phyloP scores from a whole-genome alignment of 352 stramenopile genomes.

The Phytophthora sp. region DNA sequence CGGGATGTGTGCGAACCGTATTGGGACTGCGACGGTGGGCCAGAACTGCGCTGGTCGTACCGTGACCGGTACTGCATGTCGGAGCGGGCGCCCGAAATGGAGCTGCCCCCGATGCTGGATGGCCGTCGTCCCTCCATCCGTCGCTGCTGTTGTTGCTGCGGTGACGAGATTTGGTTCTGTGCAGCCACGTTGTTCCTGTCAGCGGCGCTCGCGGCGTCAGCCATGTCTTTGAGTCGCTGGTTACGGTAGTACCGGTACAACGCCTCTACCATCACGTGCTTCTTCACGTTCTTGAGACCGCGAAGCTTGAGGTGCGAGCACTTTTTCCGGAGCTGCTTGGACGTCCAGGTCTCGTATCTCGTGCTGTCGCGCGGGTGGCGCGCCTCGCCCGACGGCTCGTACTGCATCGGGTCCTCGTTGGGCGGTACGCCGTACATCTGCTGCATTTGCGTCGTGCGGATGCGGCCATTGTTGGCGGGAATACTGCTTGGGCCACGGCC shows the following conservation, averaged over 20 bases:
- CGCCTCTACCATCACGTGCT: conserved; percentile 86
- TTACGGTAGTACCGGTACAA: conserved; percentile 82
- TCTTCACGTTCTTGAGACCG: conserved; percentile 86
- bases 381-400: conserved; percentile 48
- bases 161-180: conserved; percentile 11
- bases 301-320: conserved; percentile 82
- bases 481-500: not conserved
- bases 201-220: conserved; percentile 5
- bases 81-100: conserved; percentile 6
- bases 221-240: conserved; percentile 59
- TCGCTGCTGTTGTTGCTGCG: conserved; percentile 13
- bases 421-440: conserved; percentile 29
- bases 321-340: conserved; percentile 83
- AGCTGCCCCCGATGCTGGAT: conserved; percentile 15
- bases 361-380: conserved; percentile 63
- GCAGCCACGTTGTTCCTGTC: conserved; percentile 1
- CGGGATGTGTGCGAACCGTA: conserved; percentile 23
- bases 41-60: conserved; percentile 28
- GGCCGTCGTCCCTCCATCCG: conserved; percentile 15
- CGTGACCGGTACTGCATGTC: conserved; percentile 31
- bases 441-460: conserved; percentile 12
- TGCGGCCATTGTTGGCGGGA: not conserved
- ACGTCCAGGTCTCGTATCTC: conserved; percentile 83
- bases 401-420: conserved; percentile 45
- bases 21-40: conserved; percentile 7